Base-by-base conservation (phyloP, 1,284 basidiomycete genomes). In the Rhodotorula sp. region DNA sequence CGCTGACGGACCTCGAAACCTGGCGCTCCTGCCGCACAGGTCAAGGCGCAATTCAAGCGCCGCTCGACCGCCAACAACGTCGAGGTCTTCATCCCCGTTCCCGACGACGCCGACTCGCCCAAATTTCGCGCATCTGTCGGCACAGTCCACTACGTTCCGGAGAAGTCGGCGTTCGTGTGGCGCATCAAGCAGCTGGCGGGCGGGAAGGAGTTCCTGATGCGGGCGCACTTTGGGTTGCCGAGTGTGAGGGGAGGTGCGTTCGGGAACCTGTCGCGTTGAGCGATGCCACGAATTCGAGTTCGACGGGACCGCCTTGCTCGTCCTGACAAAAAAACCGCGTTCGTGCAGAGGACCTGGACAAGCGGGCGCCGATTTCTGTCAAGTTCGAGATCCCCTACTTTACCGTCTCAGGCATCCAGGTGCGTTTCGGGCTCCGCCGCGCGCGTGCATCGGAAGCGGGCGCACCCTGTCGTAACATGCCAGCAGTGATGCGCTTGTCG, bases 1-100 rank as follows among this genome's bases (percentile, higher is more conserved):
- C n/a, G n/a, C n/a, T n/a, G n/a, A n/a, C n/a, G n/a, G n/a, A n/a
- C n/a, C n/a, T n/a, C n/a, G n/a, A n/a, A n/a, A n/a, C n/a, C n/a
- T n/a, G n/a, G n/a, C n/a, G n/a, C n/a, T n/a, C n/a, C n/a, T n/a
- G n/a, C n/a, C n/a, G n/a, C 20, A 22, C 67, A 78, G 77, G 89
- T 92, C 76, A 93, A 95, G 79, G 95, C 94, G 9, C 95, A 99
- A 80, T 99, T 99, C 86, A 99, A 99, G 84, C 84, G 95, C 70
- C 84, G 93, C 74, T 95, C 92, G 76, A 91, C 93, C 4, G 95
- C 96, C 63, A 99, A 98, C 84, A 98, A 98, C 77, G 95, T 99
- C 54, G 95, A 99, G 83, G 91, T 99, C 67, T 95, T 91, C 81
- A 94, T 99, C 2, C 94, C 94, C 6, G 96, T 99, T 0, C 94